Evolutionary conservation across 2,329 filamentous ascomycete species (phyloP).

Genomic region (Pseudogymnoascus sp.): DNA sequence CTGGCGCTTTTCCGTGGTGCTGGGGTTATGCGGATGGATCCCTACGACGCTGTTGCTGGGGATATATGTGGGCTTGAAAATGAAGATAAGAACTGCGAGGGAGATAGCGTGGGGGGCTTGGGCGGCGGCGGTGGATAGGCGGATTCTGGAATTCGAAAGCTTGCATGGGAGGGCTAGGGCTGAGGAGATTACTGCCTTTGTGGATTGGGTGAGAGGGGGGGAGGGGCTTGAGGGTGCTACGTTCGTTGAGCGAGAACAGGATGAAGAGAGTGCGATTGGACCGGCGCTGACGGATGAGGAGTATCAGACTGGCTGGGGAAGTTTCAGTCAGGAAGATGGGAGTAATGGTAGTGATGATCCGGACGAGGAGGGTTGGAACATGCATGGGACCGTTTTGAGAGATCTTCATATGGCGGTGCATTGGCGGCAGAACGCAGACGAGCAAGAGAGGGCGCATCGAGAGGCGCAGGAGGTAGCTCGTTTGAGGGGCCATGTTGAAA

Average conservation of each 20-base stretch:
- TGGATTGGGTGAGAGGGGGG: neutral
- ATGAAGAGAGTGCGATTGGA: constrained; percentile 3
- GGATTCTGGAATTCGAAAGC: constrained; percentile 2
- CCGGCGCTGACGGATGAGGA: neutral
- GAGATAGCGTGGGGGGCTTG: neutral
- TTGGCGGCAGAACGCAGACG: constrained; percentile 1
- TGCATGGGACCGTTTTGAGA: neutral
- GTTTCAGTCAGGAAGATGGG: neutral
- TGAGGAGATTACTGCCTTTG: neutral
- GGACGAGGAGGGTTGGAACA: neutral
- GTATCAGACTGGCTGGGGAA: neutral
- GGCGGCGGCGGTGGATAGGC: neutral
- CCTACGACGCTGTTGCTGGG: neutral
- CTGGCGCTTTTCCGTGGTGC: neutral
- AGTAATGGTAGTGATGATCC: neutral
- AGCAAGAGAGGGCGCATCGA: neutral
- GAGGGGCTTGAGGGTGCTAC: neutral
- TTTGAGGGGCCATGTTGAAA: neutral
- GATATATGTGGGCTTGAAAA: neutral
- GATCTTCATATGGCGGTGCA: constrained; percentile 1
- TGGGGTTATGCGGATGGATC: neutral
- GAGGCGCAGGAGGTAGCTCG: neutral
- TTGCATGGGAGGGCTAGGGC: neutral
- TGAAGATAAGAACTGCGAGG: neutral
- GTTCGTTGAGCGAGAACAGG: neutral